Conservation (phyloP, 768 basidiomycete species). For the Leccinum rimulosum region DNA sequence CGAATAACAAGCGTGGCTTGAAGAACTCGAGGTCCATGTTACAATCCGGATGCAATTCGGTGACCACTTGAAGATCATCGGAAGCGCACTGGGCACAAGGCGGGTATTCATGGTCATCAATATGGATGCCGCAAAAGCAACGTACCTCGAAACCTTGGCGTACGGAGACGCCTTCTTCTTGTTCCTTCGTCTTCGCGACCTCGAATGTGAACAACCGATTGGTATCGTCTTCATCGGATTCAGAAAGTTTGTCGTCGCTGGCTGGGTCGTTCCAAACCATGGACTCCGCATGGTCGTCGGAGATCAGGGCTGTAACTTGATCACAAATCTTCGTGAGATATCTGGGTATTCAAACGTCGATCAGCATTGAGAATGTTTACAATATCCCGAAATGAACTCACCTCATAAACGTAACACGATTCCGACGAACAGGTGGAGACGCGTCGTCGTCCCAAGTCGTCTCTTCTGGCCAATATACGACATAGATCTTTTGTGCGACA, state of each 20-base stretch:
- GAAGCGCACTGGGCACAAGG: slow-evolving; percentile 10
- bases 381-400: slow-evolving; percentile 16
- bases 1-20: slow-evolving; percentile 34
- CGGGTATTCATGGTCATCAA: too few relatives aligned
- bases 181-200: slow-evolving; percentile 54
- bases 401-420: slow-evolving; percentile 63
- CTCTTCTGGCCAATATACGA: slow-evolving; percentile 63
- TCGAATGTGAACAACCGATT: slow-evolving; percentile 56
- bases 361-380: background rate
- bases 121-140: background rate
- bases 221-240: slow-evolving; percentile 36
- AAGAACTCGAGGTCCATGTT: slow-evolving; percentile 19
- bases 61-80: slow-evolving; percentile 12
- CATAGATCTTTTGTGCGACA: slow-evolving; percentile 33
- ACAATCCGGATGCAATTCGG: slow-evolving; percentile 20
- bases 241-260: slow-evolving; percentile 23
- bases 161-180: slow-evolving; percentile 48
- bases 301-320: slow-evolving; percentile 49
- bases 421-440: slow-evolving; percentile 43
- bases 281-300: slow-evolving; percentile 41
- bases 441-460: slow-evolving; percentile 56
- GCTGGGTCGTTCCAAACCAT: slow-evolving; percentile 42
- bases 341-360: slow-evolving; percentile 26
- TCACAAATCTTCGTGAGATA: slow-evolving; percentile 60
- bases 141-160: slow-evolving; percentile 46